These are phyloP conservation scores for Eleusine coracana DNA, from an alignment of 176 grass and related monocot genomes.

Conservation along the genomic window DNA sequence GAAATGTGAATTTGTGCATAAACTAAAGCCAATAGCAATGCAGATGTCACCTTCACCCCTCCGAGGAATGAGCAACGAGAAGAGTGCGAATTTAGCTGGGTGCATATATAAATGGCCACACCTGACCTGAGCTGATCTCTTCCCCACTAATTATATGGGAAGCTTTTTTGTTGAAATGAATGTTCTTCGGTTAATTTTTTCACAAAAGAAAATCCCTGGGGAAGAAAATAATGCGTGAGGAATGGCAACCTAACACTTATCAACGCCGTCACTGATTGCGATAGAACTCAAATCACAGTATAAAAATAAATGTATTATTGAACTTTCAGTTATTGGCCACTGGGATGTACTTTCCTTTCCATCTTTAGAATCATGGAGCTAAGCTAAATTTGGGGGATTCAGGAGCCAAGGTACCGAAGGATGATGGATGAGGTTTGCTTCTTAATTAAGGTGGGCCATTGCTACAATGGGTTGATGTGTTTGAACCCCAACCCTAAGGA, in stretches of 20 bases:
- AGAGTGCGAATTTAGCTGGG: conserved; percentile 33
- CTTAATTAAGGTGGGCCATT: too few species aligned
- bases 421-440: too few species aligned
- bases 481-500: too few species aligned
- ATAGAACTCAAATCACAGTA: background rate
- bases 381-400: background rate
- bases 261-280: background rate
- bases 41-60: background rate
- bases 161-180: background rate
- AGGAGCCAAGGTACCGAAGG: too few species aligned
- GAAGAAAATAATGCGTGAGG: background rate
- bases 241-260: conserved; percentile 23
- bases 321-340: conserved; percentile 21
- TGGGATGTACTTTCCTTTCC: background rate
- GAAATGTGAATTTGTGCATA: background rate
- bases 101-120: conserved; percentile 17
- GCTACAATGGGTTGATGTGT: too few species aligned
- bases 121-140: background rate
- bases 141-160: conserved; percentile 1
- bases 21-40: conserved; percentile 22
- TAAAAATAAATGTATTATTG: background rate
- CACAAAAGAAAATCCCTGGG: background rate
- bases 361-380: background rate
- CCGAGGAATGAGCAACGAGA: conserved; percentile 48
- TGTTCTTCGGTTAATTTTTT: conserved; percentile 2